These are phyloP conservation scores for Saccharum officinarum DNA, from an alignment of 176 grass and related monocot genomes.

Conservation along the genomic window DNA sequence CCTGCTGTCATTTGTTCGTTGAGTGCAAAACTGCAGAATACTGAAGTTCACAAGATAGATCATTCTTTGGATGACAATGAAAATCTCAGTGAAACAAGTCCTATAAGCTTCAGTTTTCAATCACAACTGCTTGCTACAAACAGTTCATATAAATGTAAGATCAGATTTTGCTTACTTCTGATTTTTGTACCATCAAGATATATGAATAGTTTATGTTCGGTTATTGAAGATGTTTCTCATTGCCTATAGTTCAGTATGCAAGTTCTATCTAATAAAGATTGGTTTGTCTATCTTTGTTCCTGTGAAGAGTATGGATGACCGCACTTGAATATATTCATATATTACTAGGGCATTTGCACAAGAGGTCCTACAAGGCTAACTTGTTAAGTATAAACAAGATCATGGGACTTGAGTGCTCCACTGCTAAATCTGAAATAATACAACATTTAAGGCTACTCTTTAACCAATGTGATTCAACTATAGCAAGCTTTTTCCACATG, in stretches of 20 bases:
- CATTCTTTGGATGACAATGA: constrained; percentile 22
- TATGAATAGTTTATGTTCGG: neutral
- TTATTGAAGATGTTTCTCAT: constrained; percentile 18
- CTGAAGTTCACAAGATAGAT: constrained; percentile 26
- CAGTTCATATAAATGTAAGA: constrained; percentile 39
- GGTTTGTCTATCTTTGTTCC: neutral
- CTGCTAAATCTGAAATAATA: neutral
- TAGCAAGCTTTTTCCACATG: neutral
- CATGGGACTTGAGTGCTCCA: neutral
- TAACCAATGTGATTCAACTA: neutral
- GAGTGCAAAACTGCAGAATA: neutral
- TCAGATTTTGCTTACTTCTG: neutral
- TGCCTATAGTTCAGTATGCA: constrained; percentile 3
- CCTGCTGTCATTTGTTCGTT: constrained; percentile 41
- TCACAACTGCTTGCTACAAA: constrained; percentile 15
- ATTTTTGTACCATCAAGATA: constrained; percentile 11
- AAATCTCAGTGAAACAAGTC: neutral
- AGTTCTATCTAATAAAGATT: neutral
- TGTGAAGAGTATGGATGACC: neutral
- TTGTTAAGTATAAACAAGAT: neutral
- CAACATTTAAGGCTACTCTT: neutral
- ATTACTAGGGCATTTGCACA: neutral
- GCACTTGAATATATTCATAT: neutral
- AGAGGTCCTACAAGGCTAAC: neutral
- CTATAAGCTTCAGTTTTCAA: neutral